phyloP scores from a whole-genome alignment of 805 yeast genomes.

The Hanseniaspora thailandica region DNA sequence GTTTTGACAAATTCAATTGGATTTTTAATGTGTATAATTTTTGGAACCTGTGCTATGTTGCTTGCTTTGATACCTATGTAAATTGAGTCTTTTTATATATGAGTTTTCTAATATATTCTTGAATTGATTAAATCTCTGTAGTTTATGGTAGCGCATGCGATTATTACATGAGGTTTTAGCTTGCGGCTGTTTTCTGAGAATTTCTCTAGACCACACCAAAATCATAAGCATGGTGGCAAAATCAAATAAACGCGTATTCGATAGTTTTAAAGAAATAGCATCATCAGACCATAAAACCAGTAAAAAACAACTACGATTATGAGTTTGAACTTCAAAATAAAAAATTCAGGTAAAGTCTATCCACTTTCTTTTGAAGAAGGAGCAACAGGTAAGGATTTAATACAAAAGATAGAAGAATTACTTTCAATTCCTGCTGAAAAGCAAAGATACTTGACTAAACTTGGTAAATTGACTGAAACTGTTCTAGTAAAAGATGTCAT shows the following conservation, averaged over 20 bases:
- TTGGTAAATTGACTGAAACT: conserved; percentile 76
- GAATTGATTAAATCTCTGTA: neutral
- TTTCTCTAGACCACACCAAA: neutral
- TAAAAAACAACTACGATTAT: neutral
- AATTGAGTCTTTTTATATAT: neutral
- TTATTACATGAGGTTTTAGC: neutral
- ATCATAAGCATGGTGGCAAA: neutral
- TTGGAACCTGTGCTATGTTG: neutral
- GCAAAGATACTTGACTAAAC: conserved; percentile 81
- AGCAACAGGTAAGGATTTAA: conserved; percentile 43
- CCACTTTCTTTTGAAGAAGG: conserved; percentile 31
- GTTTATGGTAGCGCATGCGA: neutral
- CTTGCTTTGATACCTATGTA: neutral
- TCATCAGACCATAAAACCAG: neutral
- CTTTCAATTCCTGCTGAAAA: conserved; percentile 81
- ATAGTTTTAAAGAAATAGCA: neutral
- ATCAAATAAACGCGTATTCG: neutral
- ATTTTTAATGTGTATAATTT: neutral
- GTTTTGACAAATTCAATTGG: neutral
- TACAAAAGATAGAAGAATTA: conserved; percentile 52
- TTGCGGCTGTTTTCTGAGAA: neutral
- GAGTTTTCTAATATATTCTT: too few species aligned
- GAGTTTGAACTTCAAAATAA: conserved; percentile 31
- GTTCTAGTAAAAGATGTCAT: conserved; percentile 37
- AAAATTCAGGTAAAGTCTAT: conserved; percentile 59